Conservation (phyloP, 192 early-diverging fungal genomes). For the Haplosporangium gracile region DNA sequence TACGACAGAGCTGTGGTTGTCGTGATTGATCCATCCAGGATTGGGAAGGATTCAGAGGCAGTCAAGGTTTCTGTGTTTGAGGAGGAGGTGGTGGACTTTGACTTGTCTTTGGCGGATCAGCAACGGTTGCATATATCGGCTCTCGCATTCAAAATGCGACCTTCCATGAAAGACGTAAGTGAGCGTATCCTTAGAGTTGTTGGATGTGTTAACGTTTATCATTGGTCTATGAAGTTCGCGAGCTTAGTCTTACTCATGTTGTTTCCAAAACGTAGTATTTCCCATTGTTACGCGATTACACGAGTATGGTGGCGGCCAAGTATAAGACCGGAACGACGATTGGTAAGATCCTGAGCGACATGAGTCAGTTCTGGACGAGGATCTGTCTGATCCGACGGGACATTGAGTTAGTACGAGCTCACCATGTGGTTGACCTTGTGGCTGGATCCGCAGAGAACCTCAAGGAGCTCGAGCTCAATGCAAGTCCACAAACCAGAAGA, state of each 20-base stretch:
- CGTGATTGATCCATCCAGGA: slow-evolving; percentile 28
- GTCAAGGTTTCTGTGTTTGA: slow-evolving; percentile 26
- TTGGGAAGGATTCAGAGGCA: slow-evolving; percentile 33
- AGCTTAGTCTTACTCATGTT: not conserved
- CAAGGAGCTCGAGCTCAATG: slow-evolving; percentile 32
- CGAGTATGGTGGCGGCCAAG: slow-evolving; percentile 28
- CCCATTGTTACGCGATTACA: slow-evolving; percentile 30
- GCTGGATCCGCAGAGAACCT: slow-evolving; percentile 52
- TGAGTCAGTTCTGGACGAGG: slow-evolving; percentile 38
- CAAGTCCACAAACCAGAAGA: not conserved
- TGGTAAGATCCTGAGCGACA: slow-evolving; percentile 43
- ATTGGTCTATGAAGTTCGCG: not conserved
- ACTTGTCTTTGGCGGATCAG: slow-evolving; percentile 11
- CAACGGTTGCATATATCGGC: slow-evolving; percentile 25
- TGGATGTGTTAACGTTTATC: no score
- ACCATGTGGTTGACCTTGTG: slow-evolving; percentile 49
- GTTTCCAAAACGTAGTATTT: slow-evolving; percentile 20
- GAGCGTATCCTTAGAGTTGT: not conserved
- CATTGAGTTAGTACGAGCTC: slow-evolving; percentile 35
- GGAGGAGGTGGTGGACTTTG: slow-evolving; percentile 17
- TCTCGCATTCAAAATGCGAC: slow-evolving; percentile 18
- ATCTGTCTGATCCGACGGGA: slow-evolving; percentile 30
- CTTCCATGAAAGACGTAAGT: slow-evolving; percentile 32
- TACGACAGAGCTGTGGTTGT: slow-evolving; percentile 36
- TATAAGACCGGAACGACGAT: slow-evolving; percentile 40